A percentile compares a stretch with the other conserved stretches of the same genome.
Conservation (phyloP, 306 rosid species). For the Pueraria montana region DNA sequence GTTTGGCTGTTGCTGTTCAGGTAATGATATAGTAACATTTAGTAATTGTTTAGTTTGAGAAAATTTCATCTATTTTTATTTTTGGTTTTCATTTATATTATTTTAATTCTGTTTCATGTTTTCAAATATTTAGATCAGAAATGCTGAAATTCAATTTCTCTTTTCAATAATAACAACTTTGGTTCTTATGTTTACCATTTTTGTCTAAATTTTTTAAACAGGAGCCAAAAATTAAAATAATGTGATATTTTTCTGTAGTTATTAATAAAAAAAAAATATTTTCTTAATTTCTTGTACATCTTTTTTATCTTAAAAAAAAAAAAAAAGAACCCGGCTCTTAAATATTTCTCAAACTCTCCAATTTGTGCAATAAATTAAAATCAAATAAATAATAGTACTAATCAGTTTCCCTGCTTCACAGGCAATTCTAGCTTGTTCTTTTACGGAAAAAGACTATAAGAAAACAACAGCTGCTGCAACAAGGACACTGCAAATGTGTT, state of each 20-base stretch:
- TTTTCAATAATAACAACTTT: no score
- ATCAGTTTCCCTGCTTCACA: constrained; percentile 30
- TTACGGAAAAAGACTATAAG: constrained; percentile 76
- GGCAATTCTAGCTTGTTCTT: constrained; percentile 93
- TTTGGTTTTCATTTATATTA: not conserved
- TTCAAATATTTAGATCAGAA: not conserved
- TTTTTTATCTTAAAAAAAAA: no score
- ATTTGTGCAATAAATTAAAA: not conserved
- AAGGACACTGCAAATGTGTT: constrained; percentile 77
- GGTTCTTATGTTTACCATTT: not conserved
- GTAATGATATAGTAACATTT: no score
- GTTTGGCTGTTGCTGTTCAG: constrained; percentile 95
- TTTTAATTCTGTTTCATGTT: not conserved
- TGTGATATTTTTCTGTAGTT: not conserved
- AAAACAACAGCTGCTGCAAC: constrained; percentile 69
- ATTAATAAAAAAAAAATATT: not conserved
- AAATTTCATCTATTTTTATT: not conserved
- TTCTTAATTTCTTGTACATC: not conserved
- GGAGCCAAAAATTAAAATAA: no score
- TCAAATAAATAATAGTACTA: not conserved
- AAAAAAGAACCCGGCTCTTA: no score
- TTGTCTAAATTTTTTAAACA: not conserved
- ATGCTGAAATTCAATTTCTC: no score
- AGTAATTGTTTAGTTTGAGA: not conserved
- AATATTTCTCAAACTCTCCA: not conserved